Base-by-base conservation (phyloP, 2,329 filamentous ascomycete genomes). In the Xylariaceae sp. region DNA sequence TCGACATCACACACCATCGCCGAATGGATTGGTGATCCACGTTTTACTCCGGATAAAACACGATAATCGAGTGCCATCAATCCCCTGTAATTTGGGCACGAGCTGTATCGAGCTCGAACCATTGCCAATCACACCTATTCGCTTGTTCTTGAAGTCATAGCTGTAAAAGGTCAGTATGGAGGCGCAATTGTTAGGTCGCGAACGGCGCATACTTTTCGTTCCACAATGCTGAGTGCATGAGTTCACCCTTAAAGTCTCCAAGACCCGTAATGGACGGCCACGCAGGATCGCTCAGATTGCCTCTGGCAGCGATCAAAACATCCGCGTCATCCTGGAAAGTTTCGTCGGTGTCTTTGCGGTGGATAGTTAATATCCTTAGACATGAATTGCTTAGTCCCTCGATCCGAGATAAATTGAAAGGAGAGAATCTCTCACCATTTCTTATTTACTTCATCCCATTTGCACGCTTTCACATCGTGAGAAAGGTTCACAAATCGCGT, bases 31-130 rank as follows among this genome's bases (percentile, higher is more conserved):
- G 8, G 68, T 65, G 37, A 76, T 72, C 73, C 71, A 77, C 4
- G 69, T 74, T 38, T 67, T 68, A 30, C 65, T 71, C 39, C 72
- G 64, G 36, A 74, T 65, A 46, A 74, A 76, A 40, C 68, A 69
- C 4, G 61, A 67, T 19, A 75, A 52, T 9, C 63, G 50, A 3
- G 61, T 47, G 3, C 68, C 70, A 38, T 67, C 58, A 2, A 67
- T 31, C 44, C 68, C 68, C 48, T 74, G 72, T 30, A 78, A 57
- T 4, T 51, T 57, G 1, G 74, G 73, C 8, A 77, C 63, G 40
- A 78, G 76, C 44, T 78, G 74, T 45, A 76, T 75, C 1, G 65
- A 66, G 47, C 71, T 74, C 16, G 71, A 72, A 11, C 74, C 74
- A 41, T 71, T 71, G n/a, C 74, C 74, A 34, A 78, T 69, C 4